Base-by-base conservation (phyloP, 78 protist genomes). In the Dictyostelium firmibasis region DNA sequence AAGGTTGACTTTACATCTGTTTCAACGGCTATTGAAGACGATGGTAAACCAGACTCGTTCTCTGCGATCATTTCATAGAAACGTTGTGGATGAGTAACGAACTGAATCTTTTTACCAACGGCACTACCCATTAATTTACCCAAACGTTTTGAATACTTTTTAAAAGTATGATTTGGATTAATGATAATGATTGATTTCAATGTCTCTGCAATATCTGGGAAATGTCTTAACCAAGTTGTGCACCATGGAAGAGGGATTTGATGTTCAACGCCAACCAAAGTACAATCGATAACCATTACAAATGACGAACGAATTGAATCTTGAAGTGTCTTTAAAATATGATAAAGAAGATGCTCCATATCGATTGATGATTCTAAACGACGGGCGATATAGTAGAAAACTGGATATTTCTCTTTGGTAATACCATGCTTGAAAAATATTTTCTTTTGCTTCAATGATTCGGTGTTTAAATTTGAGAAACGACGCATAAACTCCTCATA, bases 401-500 rank as follows among this genome's bases (percentile, higher is more conserved):
- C 92, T 33, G 96, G 92, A 27, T 11, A 31, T 29, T 83, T 81
- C 11, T 78, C 92, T 60, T 81, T 74, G 25, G 86, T 81, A 0
- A 81, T 33, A 83, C 96, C 96, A 25, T 84, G 85, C 29, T 85
- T 84, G 60, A 69, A 92, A 23, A 92, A 82, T 0, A 92, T 84
- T 31, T 84, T 81, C 85, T 83, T 85, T 38, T 85, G 96, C 50
- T 91, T 84, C 38, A 84, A 4, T 5, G 41, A 38, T 2, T 87
- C 93, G 0, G 82, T 81, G 67, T 91, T 84, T 57, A 81, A 23
- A 38, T 36, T 60, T 27, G 74, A 41, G 47, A 69, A 47, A 33
- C 91, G 41, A n/a, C 87, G 31, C 95, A 91, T 91, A 76, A 91
- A 91, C 60, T 84, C 95, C 41, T 91, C 95, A 53, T 91, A 91